These are phyloP conservation scores for Botrytis paeoniae DNA, from an alignment of 2,329 filamentous ascomycete genomes.

Conservation along the genomic window DNA sequence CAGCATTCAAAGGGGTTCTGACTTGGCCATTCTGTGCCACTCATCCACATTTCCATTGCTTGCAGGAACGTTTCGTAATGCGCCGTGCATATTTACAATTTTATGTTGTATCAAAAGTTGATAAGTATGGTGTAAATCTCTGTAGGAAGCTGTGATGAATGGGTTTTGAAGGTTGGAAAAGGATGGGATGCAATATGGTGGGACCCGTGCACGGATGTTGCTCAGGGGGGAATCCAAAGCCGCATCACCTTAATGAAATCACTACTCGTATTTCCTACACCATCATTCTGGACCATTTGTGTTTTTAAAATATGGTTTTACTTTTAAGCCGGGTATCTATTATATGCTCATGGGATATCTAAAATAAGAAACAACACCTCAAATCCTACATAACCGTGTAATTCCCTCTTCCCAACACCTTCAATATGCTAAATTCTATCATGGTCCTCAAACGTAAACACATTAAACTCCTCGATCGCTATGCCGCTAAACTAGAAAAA, in stretches of 20 bases:
- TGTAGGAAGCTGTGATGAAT: neutral
- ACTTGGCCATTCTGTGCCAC: neutral
- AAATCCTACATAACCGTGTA: neutral
- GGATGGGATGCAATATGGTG: neutral
- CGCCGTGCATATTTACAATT: neutral
- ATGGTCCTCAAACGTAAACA: neutral
- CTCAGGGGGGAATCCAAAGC: neutral
- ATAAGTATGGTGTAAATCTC: neutral
- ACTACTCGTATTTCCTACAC: too few relatives aligned
- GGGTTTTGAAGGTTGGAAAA: neutral
- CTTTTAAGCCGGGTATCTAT: neutral
- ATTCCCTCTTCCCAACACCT: neutral
- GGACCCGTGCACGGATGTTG: neutral
- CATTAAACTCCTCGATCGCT: neutral
- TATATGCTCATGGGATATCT: constrained; percentile 1
- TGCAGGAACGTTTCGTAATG: neutral
- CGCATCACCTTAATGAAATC: neutral
- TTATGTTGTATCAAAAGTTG: neutral
- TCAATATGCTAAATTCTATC: neutral
- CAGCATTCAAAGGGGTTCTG: neutral
- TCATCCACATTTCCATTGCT: neutral
- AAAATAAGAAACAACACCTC: neutral
- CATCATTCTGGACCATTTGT: neutral
- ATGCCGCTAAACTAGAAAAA: neutral
- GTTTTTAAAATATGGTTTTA: neutral